Evolutionary conservation across 257 asterid species (phyloP), one percentile per base, ranked within the genome.

Genomic region (Nicotiana otophora): DNA sequence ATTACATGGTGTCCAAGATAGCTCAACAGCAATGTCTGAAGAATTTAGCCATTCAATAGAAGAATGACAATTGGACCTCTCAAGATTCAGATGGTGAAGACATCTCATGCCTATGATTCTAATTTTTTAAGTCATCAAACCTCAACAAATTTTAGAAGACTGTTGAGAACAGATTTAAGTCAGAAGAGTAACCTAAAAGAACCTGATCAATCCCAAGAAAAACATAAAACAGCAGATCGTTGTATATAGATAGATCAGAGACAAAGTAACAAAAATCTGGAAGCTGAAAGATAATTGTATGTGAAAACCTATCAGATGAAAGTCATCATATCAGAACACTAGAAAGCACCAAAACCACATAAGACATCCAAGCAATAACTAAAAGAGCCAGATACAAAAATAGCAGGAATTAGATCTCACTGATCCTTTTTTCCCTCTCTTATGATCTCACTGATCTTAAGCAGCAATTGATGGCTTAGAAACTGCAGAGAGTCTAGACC

Each of bases 401-500:
- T 70, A 42, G 62, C 26, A 74, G 61, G 62, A 20, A 14, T 3
- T 46, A 20, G 62, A 74, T 74, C 61, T 60, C 42, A 15, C 46
- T 48, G 8, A 74, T 72, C 79, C 10, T 39, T 20, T 36, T 69
- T 39, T 26, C 30, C 26, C 30, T 16, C 30, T 16, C 51, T 19
- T 10, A 36, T 39, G 57, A 70, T 10, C 58, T 2, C 55, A 68
- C 61, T 12, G 79, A 74, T 23, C 3, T 51, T 75, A 51, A 75
- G 64, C 46, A 3, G 80, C 80, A 75, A 75, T 28, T 51, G 80
- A 75, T 26, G 80, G 80, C 80, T 75, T 75, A 51, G 80, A 75
- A 19, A 64, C 80, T 15, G 80, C 80, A 51, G 80, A 75, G 5
- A 75, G 80, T 75, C 80, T 75, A 51, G 80, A 75, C 80, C 80